Evolutionary conservation across 768 basidiomycete genomes (phyloP).

Genomic region (Tricholoma saponaceum): DNA sequence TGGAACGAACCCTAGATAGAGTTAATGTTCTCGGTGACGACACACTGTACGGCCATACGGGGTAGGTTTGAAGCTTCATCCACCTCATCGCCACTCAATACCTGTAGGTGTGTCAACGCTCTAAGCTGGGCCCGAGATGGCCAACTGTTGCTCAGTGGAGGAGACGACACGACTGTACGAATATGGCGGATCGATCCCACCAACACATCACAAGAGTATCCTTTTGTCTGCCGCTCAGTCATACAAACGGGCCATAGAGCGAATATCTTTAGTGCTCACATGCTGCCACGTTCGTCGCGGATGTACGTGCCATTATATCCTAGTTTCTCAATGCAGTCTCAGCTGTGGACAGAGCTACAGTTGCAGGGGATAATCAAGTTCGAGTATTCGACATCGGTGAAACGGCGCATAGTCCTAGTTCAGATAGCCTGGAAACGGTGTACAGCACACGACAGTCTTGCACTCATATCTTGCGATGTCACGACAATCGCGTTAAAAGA

Average conservation of each 20-base stretch:
- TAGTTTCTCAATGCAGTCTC: constrained; percentile 3
- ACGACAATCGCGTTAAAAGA: constrained; percentile 68
- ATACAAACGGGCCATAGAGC: constrained; percentile 75
- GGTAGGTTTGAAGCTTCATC: constrained; percentile 36
- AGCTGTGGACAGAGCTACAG: constrained; percentile 48
- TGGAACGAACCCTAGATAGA: constrained; percentile 46
- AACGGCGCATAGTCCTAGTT: constrained; percentile 28
- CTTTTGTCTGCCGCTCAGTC: constrained; percentile 61
- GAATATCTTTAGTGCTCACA: constrained; percentile 84
- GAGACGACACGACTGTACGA: constrained; percentile 75
- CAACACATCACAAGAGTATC: constrained; percentile 44
- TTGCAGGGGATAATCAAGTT: constrained; percentile 73
- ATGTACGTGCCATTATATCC: constrained; percentile 46
- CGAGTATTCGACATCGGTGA: constrained; percentile 71
- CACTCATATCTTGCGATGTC: constrained; percentile 61
- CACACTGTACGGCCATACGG: constrained; percentile 58
- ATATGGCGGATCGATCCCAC: constrained; percentile 67
- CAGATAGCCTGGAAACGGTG: constrained; percentile 38
- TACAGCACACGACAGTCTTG: constrained; percentile 45
- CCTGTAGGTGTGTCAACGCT: constrained; percentile 68
- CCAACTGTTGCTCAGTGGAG: constrained; percentile 60
- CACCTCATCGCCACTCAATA: neutral
- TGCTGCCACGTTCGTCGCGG: constrained; percentile 74
- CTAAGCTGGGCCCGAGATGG: constrained; percentile 70
- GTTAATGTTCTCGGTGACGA: constrained; percentile 63